Evolutionary conservation across 805 yeast genomes (phyloP).

Genomic region (Wickerhamiella slavikovae): DNA sequence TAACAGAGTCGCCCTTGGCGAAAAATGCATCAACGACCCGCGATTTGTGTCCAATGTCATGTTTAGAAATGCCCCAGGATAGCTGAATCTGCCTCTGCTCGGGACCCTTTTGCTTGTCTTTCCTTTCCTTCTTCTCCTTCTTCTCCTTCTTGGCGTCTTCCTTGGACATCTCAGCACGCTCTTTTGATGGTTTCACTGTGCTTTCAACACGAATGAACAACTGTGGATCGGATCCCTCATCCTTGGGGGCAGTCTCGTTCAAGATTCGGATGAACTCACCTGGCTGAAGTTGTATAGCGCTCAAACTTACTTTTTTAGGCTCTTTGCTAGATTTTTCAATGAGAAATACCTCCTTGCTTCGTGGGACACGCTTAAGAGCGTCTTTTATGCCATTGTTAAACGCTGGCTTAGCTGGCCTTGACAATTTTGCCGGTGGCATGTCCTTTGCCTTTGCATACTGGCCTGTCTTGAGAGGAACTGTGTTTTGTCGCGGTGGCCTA

Average conservation of each 20-base stretch:
- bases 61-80: conserved; percentile 16
- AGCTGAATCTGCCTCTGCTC: conserved; percentile 13
- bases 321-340: conserved; percentile 7
- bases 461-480: too few species aligned
- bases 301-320: conserved; percentile 4
- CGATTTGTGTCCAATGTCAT: conserved; percentile 17
- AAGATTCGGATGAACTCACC: conserved; percentile 10
- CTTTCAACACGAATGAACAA: too few species aligned
- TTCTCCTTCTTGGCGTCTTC: neutral
- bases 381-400: too few species aligned
- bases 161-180: conserved; percentile 11
- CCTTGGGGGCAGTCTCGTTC: too few species aligned
- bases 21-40: conserved; percentile 16
- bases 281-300: conserved; percentile 1
- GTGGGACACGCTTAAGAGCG: conserved; percentile 12
- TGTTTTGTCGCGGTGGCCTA: too few species aligned
- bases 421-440: too few species aligned
- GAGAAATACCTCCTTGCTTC: conserved; percentile 6
- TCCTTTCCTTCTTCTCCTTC: conserved; percentile 2
- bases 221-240: too few species aligned
- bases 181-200: conserved; percentile 9
- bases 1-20: conserved; percentile 13
- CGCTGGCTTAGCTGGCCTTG: too few species aligned
- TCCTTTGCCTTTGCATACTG: too few species aligned
- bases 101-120: conserved; percentile 3